These are phyloP conservation scores for Acacia concinna DNA, from an alignment of 331 rosid species.

Conservation along the genomic window DNA sequence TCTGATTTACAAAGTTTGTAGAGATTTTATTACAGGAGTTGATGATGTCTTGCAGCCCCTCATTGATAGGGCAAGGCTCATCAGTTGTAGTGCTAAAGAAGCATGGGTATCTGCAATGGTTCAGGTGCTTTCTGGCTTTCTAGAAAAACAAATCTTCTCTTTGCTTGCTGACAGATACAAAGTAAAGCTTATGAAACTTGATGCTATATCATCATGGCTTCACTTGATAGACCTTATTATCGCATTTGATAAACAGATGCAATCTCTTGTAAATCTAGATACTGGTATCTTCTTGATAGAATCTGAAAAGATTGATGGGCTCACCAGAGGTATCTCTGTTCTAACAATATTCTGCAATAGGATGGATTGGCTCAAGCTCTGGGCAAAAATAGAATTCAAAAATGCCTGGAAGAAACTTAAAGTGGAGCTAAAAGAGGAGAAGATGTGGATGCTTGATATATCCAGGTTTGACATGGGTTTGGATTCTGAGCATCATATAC, in stretches of 20 bases:
- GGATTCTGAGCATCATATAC: conserved; percentile 34
- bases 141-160: conserved; percentile 51
- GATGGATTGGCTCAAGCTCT: conserved; percentile 71
- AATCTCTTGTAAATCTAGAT: conserved; percentile 54
- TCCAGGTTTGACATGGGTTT: conserved; percentile 32
- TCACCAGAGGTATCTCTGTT: conserved; percentile 49
- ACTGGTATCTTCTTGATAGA: conserved; percentile 41
- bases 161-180: conserved; percentile 56
- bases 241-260: conserved; percentile 63
- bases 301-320: conserved; percentile 52
- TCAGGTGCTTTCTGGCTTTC: conserved; percentile 61
- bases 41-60: conserved; percentile 84
- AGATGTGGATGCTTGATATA: conserved; percentile 47
- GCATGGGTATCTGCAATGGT: conserved; percentile 80
- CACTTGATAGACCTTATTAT: conserved; percentile 59
- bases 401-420: conserved; percentile 66
- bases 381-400: conserved; percentile 79
- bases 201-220: conserved; percentile 63
- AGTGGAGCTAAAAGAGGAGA: conserved; percentile 55
- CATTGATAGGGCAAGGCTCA: conserved; percentile 66
- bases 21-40: conserved; percentile 59
- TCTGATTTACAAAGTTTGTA: conserved; percentile 56
- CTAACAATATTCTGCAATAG: conserved; percentile 58
- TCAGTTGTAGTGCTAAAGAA: conserved; percentile 73
- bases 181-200: conserved; percentile 45